Percentiles rank a stretch among this genome's conserved stretches.
phyloP scores from a whole-genome alignment of 495 filamentous ascomycete genomes.

The Penicillium steckii region DNA sequence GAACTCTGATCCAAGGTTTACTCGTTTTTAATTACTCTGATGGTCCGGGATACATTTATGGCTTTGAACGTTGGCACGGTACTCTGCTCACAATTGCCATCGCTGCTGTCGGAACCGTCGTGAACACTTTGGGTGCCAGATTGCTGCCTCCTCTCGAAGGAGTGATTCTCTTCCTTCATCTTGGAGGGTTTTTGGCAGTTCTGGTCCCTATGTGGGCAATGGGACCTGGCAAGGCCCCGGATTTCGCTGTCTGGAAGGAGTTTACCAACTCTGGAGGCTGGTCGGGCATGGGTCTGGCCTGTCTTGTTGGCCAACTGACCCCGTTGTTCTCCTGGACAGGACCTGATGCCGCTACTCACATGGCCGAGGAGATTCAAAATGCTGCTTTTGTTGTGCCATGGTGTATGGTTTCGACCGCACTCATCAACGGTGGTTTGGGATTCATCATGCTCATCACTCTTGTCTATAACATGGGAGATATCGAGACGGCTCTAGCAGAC shows the following conservation, averaged over 20 bases:
- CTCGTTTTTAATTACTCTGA: slow-evolving; percentile 45
- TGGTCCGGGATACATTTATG: slow-evolving; percentile 26
- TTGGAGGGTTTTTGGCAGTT: slow-evolving; percentile 50
- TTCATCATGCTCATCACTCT: slow-evolving; percentile 43
- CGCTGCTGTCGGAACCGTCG: slow-evolving; percentile 36
- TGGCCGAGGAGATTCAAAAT: slow-evolving; percentile 51
- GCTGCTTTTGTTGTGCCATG: slow-evolving; percentile 43
- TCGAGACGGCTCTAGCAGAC: slow-evolving; percentile 31
- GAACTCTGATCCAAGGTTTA: slow-evolving; percentile 47
- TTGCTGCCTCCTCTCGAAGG: slow-evolving; percentile 41
- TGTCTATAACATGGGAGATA: slow-evolving; percentile 43
- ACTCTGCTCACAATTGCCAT: slow-evolving; percentile 45
- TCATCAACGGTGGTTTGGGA: slow-evolving; percentile 40
- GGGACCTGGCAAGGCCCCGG: slow-evolving; percentile 31
- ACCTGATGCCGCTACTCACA: slow-evolving; percentile 40
- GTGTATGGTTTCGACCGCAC: slow-evolving; percentile 43
- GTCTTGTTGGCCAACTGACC: slow-evolving; percentile 41
- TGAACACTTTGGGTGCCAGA: slow-evolving; percentile 42
- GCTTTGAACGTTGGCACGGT: slow-evolving; percentile 35
- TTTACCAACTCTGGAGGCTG: slow-evolving; percentile 49
- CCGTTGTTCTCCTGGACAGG: slow-evolving; percentile 43
- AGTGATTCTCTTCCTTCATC: slow-evolving; percentile 43
- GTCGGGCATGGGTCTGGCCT: slow-evolving; percentile 40
- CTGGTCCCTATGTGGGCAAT: slow-evolving; percentile 45
- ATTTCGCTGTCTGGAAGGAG: slow-evolving; percentile 39